phyloP scores from a whole-genome alignment of 768 basidiomycete genomes.

The Lactarius psammicola region DNA sequence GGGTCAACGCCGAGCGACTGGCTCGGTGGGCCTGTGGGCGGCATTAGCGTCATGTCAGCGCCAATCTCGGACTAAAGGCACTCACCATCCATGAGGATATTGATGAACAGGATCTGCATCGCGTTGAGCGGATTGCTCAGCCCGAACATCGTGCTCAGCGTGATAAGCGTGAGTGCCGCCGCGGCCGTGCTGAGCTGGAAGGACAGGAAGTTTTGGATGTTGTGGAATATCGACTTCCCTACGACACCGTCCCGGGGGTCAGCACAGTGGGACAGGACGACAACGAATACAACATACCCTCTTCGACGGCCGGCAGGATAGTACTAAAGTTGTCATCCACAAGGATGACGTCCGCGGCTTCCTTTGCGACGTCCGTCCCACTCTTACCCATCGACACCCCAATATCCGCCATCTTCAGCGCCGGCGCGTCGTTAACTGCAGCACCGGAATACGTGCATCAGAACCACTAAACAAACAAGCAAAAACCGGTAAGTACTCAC shows the following conservation, averaged over 20 bases:
- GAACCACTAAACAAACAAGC: slow-evolving; percentile 6
- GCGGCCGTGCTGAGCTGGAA: slow-evolving; percentile 99
- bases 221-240: slow-evolving; percentile 98
- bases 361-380: slow-evolving; percentile 98
- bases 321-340: slow-evolving; percentile 98
- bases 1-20: slow-evolving; percentile 97
- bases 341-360: slow-evolving; percentile 94
- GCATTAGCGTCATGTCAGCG: slow-evolving; percentile 1
- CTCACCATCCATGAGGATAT: slow-evolving; percentile 95
- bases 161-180: slow-evolving; percentile 92
- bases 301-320: slow-evolving; percentile 90
- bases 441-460: not conserved
- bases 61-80: not conserved
- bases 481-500: slow-evolving; percentile 42
- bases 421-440: slow-evolving; percentile 91
- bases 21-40: slow-evolving; percentile 75
- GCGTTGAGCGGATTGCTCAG: slow-evolving; percentile 92
- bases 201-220: slow-evolving; percentile 95
- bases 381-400: slow-evolving; percentile 97
- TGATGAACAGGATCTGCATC: slow-evolving; percentile 99
- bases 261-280: not conserved
- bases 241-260: slow-evolving; percentile 14
- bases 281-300: slow-evolving; percentile 51
- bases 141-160: slow-evolving; percentile 86
- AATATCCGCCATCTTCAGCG: slow-evolving; percentile 96